These are phyloP conservation scores for Sanghuangporus sanghuang DNA, from an alignment of 1,284 basidiomycete species.

Conservation along the genomic window DNA sequence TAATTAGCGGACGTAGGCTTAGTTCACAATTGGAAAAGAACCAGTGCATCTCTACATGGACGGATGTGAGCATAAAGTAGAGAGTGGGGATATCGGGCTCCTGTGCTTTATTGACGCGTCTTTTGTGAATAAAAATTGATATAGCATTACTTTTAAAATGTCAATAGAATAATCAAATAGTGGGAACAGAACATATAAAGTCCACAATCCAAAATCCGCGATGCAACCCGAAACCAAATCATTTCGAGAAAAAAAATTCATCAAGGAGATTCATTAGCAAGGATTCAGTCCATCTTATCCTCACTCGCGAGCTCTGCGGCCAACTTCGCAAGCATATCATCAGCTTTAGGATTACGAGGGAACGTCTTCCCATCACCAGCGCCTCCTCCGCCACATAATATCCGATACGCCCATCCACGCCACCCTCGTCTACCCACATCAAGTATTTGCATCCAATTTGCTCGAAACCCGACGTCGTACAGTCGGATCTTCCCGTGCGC, in stretches of 20 bases:
- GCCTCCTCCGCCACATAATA: constrained; percentile 56
- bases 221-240: neutral
- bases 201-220: no score
- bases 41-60: no score
- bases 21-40: no score
- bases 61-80: no score
- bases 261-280: neutral
- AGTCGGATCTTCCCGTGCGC: constrained; percentile 63
- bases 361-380: constrained; percentile 61
- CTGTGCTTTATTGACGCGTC: no score
- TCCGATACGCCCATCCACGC: constrained; percentile 43
- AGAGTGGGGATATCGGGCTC: no score
- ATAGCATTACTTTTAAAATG: no score
- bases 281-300: constrained; percentile 34
- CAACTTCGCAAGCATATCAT: constrained; percentile 56
- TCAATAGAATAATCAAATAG: no score
- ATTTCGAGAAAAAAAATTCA: neutral
- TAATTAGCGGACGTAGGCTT: no score
- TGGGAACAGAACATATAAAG: no score
- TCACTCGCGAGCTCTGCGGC: constrained; percentile 52
- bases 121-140: no score
- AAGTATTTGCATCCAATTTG: constrained; percentile 66
- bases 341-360: constrained; percentile 58
- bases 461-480: constrained; percentile 74
- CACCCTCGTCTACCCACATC: constrained; percentile 40